Conservation (phyloP, 2,329 filamentous ascomycete species). For the Arachnopeziza araneosa region DNA sequence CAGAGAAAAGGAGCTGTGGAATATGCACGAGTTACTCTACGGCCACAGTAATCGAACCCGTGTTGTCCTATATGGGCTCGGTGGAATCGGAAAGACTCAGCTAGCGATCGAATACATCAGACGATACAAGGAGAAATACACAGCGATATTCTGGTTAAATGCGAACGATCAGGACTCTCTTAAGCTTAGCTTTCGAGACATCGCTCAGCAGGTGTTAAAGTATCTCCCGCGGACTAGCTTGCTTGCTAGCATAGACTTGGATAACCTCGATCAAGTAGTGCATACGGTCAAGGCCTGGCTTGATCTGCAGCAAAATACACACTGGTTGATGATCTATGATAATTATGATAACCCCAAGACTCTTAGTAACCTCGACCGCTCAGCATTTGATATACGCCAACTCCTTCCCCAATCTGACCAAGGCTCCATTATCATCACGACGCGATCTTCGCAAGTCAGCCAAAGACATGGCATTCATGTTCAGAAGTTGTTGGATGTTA, state of each 20-base stretch:
- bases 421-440: conserved; percentile 15
- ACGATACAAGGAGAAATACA: conserved; percentile 32
- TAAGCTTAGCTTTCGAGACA: conserved; percentile 31
- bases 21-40: conserved; percentile 27
- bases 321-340: conserved; percentile 27
- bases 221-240: conserved; percentile 23
- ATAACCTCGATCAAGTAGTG: conserved; percentile 27
- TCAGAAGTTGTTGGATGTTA: conserved; percentile 7
- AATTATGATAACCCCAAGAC: conserved; percentile 34
- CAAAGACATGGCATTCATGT: conserved; percentile 3
- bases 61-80: conserved; percentile 36
- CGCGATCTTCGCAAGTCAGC: background rate
- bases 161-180: conserved; percentile 33
- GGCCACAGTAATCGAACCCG: conserved; percentile 15
- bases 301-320: conserved; percentile 29
- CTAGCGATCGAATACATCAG: conserved; percentile 35
- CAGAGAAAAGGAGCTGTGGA: conserved; percentile 27
- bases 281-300: conserved; percentile 36
- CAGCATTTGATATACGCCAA: conserved; percentile 6
- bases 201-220: conserved; percentile 27
- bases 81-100: conserved; percentile 42
- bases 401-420: conserved; percentile 10
- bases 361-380: background rate
- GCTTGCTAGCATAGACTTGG: conserved; percentile 21
- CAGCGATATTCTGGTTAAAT: conserved; percentile 40